These are phyloP conservation scores for Epichloe sylvatica DNA, from an alignment of 2,329 filamentous ascomycete genomes.

Conservation along the genomic window DNA sequence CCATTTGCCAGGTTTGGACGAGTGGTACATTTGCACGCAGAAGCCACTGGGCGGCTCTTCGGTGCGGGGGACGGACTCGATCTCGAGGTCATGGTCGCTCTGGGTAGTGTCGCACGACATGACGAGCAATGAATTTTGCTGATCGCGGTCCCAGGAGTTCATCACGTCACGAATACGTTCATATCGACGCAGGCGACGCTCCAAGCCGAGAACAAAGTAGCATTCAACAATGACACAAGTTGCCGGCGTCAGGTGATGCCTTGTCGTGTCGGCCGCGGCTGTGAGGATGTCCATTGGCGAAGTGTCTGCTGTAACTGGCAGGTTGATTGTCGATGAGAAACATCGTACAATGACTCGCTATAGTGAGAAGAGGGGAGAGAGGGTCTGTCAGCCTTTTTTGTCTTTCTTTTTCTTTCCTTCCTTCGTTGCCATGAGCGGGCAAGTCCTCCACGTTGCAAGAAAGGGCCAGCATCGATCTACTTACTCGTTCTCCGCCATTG, in stretches of 20 bases:
- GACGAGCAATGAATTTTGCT: conserved; percentile 60
- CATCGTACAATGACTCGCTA: conserved; percentile 61
- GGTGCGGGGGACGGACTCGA: conserved; percentile 41
- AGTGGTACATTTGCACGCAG: conserved; percentile 63
- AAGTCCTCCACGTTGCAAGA: neutral
- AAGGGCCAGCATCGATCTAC: conserved; percentile 16
- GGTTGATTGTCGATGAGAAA: conserved; percentile 50
- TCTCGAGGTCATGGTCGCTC: conserved; percentile 48
- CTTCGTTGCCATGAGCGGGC: neutral
- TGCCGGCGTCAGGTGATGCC: conserved; percentile 47
- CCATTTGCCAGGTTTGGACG: conserved; percentile 74
- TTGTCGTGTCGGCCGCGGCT: conserved; percentile 49
- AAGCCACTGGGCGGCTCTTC: conserved; percentile 50
- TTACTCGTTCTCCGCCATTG: conserved; percentile 64
- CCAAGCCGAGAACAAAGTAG: conserved; percentile 61
- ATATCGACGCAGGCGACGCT: conserved; percentile 71
- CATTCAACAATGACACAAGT: conserved; percentile 63
- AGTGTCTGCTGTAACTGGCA: conserved; percentile 64
- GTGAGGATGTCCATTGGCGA: conserved; percentile 60
- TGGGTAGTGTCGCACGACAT: conserved; percentile 42
- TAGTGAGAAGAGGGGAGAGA: neutral
- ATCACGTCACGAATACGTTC: conserved; percentile 76
- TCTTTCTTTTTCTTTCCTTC: too few relatives aligned
- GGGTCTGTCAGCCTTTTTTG: neutral
- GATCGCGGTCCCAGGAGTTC: conserved; percentile 83